Evolutionary conservation across 2,329 filamentous ascomycete genomes (phyloP).

Genomic region (Chaetomiaceae sp.): DNA sequence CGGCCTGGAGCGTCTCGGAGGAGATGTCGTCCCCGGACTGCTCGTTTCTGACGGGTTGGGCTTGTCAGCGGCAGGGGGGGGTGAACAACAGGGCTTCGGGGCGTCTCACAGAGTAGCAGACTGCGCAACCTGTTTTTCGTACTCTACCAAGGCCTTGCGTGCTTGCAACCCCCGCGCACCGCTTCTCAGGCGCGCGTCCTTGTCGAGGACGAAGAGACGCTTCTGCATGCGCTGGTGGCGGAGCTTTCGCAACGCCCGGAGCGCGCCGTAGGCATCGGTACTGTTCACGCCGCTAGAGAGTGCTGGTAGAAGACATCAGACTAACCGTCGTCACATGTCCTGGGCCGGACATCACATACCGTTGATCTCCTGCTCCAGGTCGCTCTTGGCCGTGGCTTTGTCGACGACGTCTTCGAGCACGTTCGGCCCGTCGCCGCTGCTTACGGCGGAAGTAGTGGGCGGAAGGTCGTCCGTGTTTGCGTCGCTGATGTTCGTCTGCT

Average conservation of each 20-base stretch:
- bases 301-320: conserved; percentile 32
- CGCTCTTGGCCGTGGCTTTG: conserved; percentile 50
- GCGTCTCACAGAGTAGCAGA: conserved; percentile 46
- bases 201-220: conserved; percentile 63
- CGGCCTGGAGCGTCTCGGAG: conserved; percentile 51
- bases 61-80: background rate
- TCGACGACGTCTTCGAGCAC: conserved; percentile 67
- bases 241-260: conserved; percentile 57
- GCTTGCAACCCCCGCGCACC: conserved; percentile 70
- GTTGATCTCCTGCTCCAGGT: conserved; percentile 56
- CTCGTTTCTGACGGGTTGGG: conserved; percentile 36
- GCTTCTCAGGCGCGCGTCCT: conserved; percentile 68
- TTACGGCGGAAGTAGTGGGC: background rate
- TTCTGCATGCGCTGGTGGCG: conserved; percentile 58
- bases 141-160: conserved; percentile 65
- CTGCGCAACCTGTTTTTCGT: conserved; percentile 62
- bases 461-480: conserved; percentile 28
- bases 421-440: conserved; percentile 26
- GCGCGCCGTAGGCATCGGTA: conserved; percentile 51
- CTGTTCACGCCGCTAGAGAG: conserved; percentile 57
- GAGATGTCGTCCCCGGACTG: conserved; percentile 55
- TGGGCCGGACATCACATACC: conserved; percentile 34
- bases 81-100: background rate
- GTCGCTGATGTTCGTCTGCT: conserved; percentile 54
- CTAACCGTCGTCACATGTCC: background rate